Evolutionary conservation across 352 stramenopile species (phyloP), one percentile per base, ranked within the genome.

Genomic region (Pythium dissotocum): DNA sequence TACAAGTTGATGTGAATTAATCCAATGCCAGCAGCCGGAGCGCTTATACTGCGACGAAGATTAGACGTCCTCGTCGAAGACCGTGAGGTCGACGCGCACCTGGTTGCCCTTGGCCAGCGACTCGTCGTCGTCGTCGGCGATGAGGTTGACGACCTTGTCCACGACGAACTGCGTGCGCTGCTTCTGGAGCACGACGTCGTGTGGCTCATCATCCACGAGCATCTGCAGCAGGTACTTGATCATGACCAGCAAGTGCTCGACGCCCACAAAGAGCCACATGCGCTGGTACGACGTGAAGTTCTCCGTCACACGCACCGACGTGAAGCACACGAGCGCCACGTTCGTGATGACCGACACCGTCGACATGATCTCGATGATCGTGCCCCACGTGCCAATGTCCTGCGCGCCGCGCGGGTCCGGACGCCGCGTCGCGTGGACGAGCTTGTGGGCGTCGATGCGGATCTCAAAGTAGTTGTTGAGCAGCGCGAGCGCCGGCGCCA

Each of bases 401-500:
- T 97, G 80, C 2, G 87, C 84, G 9, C 81, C 85, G 9, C 78
- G 76, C n/a, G 91, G 85, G 51, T 94, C 76, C 0, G 89, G 85
- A 13, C 91, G 85, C 1, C 87, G 84, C 16, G 81, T 88, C 21
- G 84, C 81, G 44, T 89, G 78, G 58, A 91, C 72, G 6, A 98
- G 70, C 70, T 97, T 97, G 73, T 87, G 80, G 0, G 87, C 91
- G 60, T 98, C 89, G 24, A 96, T 87, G 53, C 93, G 88, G 55
- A 97, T 95, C 76, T 98, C 93, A 75, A 98, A 89, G 57, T 89
- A 89, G 72, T 98, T 97, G 70, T 97, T 97, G 52, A 97, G 67
- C 38, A 97, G 76, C 36, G 92, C 90, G 51, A 98, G 77, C 7
- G 94, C 75, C 32, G 93, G 88, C 44, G 94, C 95, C 21, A 98